Evolutionary conservation across 345 rosid genomes (phyloP), one percentile per base, ranked within the genome.

Genomic region (Eucalyptus tenuipes): DNA sequence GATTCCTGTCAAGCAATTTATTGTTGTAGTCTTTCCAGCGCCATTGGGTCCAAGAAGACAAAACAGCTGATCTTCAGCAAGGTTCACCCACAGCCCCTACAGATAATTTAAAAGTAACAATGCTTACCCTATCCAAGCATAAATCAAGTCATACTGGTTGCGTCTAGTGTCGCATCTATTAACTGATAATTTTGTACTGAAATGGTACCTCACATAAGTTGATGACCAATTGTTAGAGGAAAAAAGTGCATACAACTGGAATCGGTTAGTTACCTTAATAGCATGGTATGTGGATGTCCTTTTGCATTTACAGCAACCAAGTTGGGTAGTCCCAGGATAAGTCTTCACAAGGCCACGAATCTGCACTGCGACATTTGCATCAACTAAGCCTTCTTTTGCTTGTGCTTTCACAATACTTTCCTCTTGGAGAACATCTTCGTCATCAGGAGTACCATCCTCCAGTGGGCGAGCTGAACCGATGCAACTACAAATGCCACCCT

Each of bases 31-130:
- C 92, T 97, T 97, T 91, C 99, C 99, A 89, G 98, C 99, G 64
- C 99, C 99, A 86, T 97, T 97, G 90, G 99, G 99, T 87, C 99
- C 99, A 90, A 97, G 99, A 87, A 97, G 97, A 93, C 99, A 97
- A 90, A 97, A 97, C 31, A 96, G 90, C 88, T 97, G 98, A 93
- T 97, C 96, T 91, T 95, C 94, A 48, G 96, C 92, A 89, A 96
- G 93, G 89, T 97, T 97, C 91, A 96, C 91, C 97, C 98, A 97
- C 89, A 97, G 89, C 10, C 95, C 99, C 99, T 97, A 93, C 82
- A 37, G 25, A 71, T 18, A 37, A 37, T 71, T 37, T 18, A 18
- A 37, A 71, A 37, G 7, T 71, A 85, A 89, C 25, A 20, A 52
- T 4, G 40, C 22, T 42, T 45, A 31, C 24, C 47, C 14, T 64